Evolutionary conservation across 2,329 filamentous ascomycete species (phyloP).

Genomic region (Davidsoniella australis): DNA sequence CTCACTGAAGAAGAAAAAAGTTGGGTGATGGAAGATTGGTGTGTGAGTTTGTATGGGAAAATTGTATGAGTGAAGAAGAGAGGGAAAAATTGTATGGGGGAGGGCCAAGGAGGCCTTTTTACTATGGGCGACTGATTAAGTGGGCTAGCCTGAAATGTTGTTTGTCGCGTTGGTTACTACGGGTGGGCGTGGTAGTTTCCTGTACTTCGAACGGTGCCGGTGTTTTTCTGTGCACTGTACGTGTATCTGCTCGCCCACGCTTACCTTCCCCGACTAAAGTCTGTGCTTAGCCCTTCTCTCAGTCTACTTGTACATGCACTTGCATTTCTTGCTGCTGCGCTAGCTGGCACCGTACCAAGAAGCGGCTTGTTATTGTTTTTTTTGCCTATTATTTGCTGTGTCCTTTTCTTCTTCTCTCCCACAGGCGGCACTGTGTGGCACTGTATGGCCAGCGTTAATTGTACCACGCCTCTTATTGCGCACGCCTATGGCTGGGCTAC

Average conservation of each 20-base stretch:
- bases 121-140: constrained; percentile 48
- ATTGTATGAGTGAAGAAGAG: constrained; percentile 46
- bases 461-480: too few species aligned
- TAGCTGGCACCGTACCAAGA: too few species aligned
- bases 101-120: constrained; percentile 42
- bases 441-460: too few species aligned
- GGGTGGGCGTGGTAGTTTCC: constrained; percentile 13
- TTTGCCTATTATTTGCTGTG: not conserved
- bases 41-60: constrained; percentile 34
- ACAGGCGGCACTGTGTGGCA: not conserved
- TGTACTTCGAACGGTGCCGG: not conserved
- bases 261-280: not conserved
- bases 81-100: constrained; percentile 38
- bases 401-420: not conserved
- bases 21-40: constrained; percentile 30
- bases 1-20: constrained; percentile 25
- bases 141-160: constrained; percentile 15
- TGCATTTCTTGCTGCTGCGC: not conserved
- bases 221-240: constrained; percentile 4
- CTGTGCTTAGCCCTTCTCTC: constrained; percentile 1
- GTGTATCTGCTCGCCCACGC: not conserved
- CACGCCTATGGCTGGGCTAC: too few species aligned
- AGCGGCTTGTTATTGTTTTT: too few species aligned
- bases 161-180: constrained; percentile 12
- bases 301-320: not conserved